phyloP scores from a whole-genome alignment of 164 flowering plant species.

The Umbilicus rupestris region DNA sequence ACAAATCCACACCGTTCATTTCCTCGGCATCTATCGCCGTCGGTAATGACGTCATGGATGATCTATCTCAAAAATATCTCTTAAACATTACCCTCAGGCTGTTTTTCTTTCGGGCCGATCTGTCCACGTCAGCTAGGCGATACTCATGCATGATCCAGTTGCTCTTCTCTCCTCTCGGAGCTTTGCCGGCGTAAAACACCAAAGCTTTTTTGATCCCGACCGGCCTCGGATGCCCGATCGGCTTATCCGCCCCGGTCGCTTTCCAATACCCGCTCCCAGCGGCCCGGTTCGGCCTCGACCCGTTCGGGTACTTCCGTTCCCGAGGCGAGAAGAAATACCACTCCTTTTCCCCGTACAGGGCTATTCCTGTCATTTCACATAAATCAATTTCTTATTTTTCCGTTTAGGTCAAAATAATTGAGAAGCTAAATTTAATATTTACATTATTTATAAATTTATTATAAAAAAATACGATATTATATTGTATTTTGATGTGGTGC shows the following conservation, averaged over 20 bases:
- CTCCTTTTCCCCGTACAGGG: slow-evolving; percentile 6
- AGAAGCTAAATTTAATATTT: no score
- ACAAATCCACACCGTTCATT: neutral
- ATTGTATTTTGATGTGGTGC: no score
- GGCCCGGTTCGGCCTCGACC: slow-evolving; percentile 2
- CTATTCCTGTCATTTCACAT: slow-evolving; percentile 2
- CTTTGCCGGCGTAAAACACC: slow-evolving; percentile 6
- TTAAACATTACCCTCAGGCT: neutral
- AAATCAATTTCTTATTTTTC: no score
- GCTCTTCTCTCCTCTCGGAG: slow-evolving; percentile 7
- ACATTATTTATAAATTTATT: no score
- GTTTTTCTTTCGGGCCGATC: slow-evolving; percentile 2
- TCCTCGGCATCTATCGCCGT: no score
- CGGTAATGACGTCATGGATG: neutral
- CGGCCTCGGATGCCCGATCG: neutral
- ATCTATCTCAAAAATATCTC: neutral
- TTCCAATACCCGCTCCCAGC: slow-evolving; percentile 8
- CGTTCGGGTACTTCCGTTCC: slow-evolving; percentile 3
- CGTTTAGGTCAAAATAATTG: no score
- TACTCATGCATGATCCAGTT: slow-evolving; percentile 9
- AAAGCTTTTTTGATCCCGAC: slow-evolving; percentile 4
- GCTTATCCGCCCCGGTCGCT: slow-evolving; percentile 8
- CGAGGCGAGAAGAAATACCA: slow-evolving; percentile 8
- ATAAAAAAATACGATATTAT: no score
- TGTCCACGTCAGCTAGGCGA: neutral